Percentiles rank a stretch among this genome's conserved stretches.
These are phyloP conservation scores for Cryptosporidium sp. DNA, from an alignment of 169 alveolate genomes.

Conservation along the genomic window DNA sequence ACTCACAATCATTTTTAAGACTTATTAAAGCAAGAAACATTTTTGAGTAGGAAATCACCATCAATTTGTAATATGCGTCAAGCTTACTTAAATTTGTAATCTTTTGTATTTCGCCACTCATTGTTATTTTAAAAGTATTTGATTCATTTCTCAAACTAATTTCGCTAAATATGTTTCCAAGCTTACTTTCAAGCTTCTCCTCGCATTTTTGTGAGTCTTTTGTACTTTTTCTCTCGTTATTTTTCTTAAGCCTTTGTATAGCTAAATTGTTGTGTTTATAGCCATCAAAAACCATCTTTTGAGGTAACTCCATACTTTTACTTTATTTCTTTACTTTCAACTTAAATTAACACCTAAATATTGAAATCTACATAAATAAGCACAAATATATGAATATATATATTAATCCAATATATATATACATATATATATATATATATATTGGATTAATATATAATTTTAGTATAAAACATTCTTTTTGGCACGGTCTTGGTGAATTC, in stretches of 20 bases:
- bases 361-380: no score
- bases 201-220: not conserved
- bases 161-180: constrained; percentile 1
- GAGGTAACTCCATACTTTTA: not conserved
- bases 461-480: not conserved
- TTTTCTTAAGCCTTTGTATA: not conserved
- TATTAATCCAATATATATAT: no score
- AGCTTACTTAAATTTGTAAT: not conserved
- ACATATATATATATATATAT: no score
- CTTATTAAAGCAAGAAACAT: constrained; percentile 9
- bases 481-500: not conserved
- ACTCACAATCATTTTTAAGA: not conserved
- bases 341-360: not conserved
- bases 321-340: not conserved
- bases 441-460: not conserved
- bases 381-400: no score
- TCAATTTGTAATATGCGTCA: constrained; percentile 3
- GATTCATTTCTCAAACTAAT: constrained; percentile 7
- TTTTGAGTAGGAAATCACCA: constrained; percentile 9
- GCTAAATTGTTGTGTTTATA: constrained; percentile 17
- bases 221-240: not conserved
- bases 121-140: not conserved
- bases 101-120: not conserved
- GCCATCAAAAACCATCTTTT: not conserved
- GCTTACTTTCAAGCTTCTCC: not conserved